A percentile compares a stretch with the other conserved stretches of the same genome.
These are phyloP conservation scores for Sphaerulina populicola DNA, from an alignment of 2,329 filamentous ascomycete genomes.

Conservation along the genomic window DNA sequence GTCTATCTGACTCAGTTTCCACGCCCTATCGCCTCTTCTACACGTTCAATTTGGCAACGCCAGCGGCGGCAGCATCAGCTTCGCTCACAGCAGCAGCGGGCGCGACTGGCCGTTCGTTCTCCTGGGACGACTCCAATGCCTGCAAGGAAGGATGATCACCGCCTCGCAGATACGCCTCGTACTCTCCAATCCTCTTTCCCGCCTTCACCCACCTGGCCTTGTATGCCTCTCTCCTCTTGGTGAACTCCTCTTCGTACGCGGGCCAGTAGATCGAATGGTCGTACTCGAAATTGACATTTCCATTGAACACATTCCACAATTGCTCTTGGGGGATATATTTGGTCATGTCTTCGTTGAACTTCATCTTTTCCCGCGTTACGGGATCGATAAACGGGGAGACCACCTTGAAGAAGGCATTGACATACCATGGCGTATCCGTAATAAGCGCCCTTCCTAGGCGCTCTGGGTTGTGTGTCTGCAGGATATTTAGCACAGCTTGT, in stretches of 20 bases:
- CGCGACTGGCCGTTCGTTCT: constrained; percentile 1
- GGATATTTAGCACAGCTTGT: constrained; percentile 75
- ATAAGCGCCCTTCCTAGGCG: constrained; percentile 80
- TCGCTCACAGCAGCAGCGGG: not conserved
- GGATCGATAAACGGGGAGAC: constrained; percentile 96
- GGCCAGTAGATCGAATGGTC: constrained; percentile 88
- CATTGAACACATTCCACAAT: constrained; percentile 69
- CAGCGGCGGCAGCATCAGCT: constrained; percentile 5
- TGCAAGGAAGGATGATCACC: constrained; percentile 36
- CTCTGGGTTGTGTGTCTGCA: constrained; percentile 95
- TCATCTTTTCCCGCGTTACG: constrained; percentile 84
- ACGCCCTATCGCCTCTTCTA: not conserved
- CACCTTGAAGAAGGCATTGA: constrained; percentile 90
- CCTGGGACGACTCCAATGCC: constrained; percentile 3
- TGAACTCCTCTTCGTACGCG: constrained; percentile 63
- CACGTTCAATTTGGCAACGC: constrained; percentile 12
- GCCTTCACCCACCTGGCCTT: constrained; percentile 66
- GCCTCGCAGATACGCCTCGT: constrained; percentile 81
- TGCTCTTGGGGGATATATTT: constrained; percentile 74
- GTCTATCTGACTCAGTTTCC: too few relatives aligned
- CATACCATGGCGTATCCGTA: constrained; percentile 84
- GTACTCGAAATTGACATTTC: constrained; percentile 81
- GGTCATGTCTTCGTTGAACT: constrained; percentile 88
- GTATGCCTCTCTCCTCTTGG: constrained; percentile 55
- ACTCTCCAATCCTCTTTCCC: constrained; percentile 76